Percentiles rank a stretch among this genome's conserved stretches.
phyloP scores from a whole-genome alignment of 805 yeast species.

The Saturnispora ahearnii region DNA sequence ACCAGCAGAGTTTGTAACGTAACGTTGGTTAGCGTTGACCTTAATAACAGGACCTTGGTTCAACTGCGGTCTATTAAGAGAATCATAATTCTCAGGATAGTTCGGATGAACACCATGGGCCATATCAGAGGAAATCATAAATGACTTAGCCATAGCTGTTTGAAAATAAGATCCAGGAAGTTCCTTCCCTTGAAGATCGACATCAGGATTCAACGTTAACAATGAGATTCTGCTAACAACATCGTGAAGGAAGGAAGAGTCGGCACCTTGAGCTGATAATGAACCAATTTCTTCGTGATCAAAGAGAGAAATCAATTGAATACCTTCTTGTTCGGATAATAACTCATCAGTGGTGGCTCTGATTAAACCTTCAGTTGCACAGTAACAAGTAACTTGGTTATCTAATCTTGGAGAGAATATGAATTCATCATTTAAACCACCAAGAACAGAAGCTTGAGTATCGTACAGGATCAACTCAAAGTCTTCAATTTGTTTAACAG shows the following conservation, averaged over 20 bases:
- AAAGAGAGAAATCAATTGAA: conserved; percentile 71
- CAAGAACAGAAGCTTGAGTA: conserved; percentile 71
- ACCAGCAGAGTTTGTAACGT: conserved; percentile 90
- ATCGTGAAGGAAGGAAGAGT: conserved; percentile 81
- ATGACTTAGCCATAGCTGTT: conserved; percentile 65
- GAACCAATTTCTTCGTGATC: conserved; percentile 98
- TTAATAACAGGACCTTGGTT: conserved; percentile 91
- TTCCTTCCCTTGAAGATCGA: conserved; percentile 27
- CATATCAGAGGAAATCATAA: conserved; percentile 87
- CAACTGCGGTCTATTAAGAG: conserved; percentile 66
- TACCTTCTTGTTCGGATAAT: conserved; percentile 42
- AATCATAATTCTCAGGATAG: conserved; percentile 67
- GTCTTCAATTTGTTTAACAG: conserved; percentile 61
- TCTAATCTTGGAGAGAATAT: conserved; percentile 88
- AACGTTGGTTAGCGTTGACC: conserved; percentile 90
- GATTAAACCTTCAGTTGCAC: conserved; percentile 65
- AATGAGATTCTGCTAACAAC: conserved; percentile 59
- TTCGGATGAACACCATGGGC: conserved; percentile 98
- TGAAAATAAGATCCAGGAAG: conserved; percentile 33
- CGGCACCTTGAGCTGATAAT: conserved; percentile 92
- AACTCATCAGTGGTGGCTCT: conserved; percentile 25
- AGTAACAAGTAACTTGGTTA: conserved; percentile 79
- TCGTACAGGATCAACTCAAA: conserved; percentile 84
- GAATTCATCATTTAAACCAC: conserved; percentile 87
- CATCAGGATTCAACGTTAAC: conserved; percentile 32